Evolutionary conservation across 352 stramenopile genomes (phyloP), one percentile per base, ranked within the genome.

Genomic region (Phytophthora crassamura): DNA sequence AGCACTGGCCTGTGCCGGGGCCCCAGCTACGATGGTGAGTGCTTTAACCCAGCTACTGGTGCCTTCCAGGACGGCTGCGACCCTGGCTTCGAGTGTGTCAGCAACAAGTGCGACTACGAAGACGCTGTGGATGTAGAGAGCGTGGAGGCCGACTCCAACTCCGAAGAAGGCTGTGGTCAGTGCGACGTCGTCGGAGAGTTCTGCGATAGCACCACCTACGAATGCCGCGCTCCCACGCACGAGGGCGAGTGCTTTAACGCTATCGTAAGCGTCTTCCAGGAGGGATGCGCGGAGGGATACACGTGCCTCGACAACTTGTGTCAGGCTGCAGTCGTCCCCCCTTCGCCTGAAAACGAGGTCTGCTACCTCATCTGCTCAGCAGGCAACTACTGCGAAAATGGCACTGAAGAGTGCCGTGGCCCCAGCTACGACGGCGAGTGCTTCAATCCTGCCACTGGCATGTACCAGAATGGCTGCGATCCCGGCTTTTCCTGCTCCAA

Each of bases 371-470:
- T 62, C 11, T 72, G 57, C 40, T 54, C 51, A 0, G 57, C 50
- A 8, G 62, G 62, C 14, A 57, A 66, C 16, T 69, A 57, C 47
- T 75, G 67, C 52, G 67, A 75, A 25, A 69, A 67, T 25, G 41
- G 22, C 15, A 63, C 35, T 4, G 51, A 7, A 2, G 45, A 54
- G 33, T 75, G 67, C 18, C 67, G 67, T 15, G 56, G 15, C 5
- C 67, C 62, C 5, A 47, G 10, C 32, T 68, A 69, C 35, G 46
- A 69, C 2, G 42, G 50, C n/a, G 70, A 81, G 57, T 84, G 75
- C 57, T 84, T 80, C 49, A 75, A 79, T 52, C 45, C 62, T 11
- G 60, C 57, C 7, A 60, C 51, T 10, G 61, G 67, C 1, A 18
- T 50, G 5, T 73, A 68, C 38, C 59, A 73, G 43, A 39, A 74